A percentile compares a stretch with the other conserved stretches of the same genome.
Conservation (phyloP, 768 basidiomycete genomes). For the Lepiota brunneoincarnata region DNA sequence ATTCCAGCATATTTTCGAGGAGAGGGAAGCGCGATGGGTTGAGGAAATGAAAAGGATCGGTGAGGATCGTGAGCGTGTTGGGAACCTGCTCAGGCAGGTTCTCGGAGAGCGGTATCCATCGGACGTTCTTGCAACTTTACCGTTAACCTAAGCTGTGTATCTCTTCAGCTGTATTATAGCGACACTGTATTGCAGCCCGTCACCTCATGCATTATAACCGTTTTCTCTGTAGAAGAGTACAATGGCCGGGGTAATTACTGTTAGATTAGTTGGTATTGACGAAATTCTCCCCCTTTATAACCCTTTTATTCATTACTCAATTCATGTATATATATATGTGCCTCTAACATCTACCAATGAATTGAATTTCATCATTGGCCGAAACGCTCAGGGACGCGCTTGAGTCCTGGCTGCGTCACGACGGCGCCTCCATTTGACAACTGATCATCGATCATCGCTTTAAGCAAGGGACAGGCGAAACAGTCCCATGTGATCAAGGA, state of each 20-base stretch:
- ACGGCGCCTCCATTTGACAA: too few species aligned
- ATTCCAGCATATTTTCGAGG: constrained; percentile 63
- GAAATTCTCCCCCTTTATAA: neutral
- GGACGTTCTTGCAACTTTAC: neutral
- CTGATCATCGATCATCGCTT: too few species aligned
- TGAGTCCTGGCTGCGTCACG: too few species aligned
- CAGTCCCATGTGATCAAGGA: too few species aligned
- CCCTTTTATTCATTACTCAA: neutral
- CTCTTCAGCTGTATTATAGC: neutral
- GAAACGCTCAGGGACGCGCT: too few species aligned
- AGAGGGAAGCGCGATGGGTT: constrained; percentile 65
- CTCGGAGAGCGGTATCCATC: constrained; percentile 35
- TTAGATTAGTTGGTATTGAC: neutral
- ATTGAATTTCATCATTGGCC: too few species aligned
- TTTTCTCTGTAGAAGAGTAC: neutral
- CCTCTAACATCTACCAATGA: too few species aligned
- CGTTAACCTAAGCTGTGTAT: neutral
- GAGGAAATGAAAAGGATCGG: constrained; percentile 66
- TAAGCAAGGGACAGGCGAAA: too few species aligned
- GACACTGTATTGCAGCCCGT: neutral
- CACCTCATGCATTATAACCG: constrained; percentile 8
- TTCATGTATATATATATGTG: too few species aligned
- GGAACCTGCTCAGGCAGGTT: constrained; percentile 63
- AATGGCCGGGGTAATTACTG: neutral
- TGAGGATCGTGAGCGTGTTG: constrained; percentile 67